A percentile compares a stretch with the other conserved stretches of the same genome.
Evolutionary conservation across 1,284 basidiomycete species (phyloP).

Genomic region (Tetrapyrgos nigripes): DNA sequence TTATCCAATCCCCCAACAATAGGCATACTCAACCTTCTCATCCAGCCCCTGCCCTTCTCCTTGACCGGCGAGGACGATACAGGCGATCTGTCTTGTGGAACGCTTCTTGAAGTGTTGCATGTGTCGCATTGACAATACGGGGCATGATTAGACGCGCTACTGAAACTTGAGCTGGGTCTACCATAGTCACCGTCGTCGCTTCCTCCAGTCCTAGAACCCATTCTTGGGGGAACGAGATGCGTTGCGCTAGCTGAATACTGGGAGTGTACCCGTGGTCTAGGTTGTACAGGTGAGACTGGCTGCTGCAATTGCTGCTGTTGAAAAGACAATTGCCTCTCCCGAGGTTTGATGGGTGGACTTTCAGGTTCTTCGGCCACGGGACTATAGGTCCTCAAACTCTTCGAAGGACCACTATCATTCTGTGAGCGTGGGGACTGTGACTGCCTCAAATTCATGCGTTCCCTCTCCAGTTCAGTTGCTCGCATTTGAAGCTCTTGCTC

Average conservation of each 20-base stretch:
- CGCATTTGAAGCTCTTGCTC: constrained; percentile 65
- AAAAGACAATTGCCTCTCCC: constrained; percentile 43
- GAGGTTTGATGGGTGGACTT: constrained; percentile 29
- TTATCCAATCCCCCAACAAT: constrained; percentile 57
- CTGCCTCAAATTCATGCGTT: constrained; percentile 49
- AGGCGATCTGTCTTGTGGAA: constrained; percentile 24
- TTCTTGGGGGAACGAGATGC: constrained; percentile 48
- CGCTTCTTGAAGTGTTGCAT: constrained; percentile 63
- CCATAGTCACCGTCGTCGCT: constrained; percentile 8
- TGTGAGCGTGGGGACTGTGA: constrained; percentile 37
- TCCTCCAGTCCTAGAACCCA: constrained; percentile 23
- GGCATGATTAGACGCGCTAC: constrained; percentile 46
- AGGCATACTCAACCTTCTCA: constrained; percentile 78
- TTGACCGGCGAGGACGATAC: constrained; percentile 42
- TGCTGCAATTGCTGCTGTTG: constrained; percentile 26
- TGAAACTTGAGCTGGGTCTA: constrained; percentile 16
- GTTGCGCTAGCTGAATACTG: constrained; percentile 52
- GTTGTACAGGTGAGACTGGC: not conserved
- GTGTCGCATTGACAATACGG: constrained; percentile 66
- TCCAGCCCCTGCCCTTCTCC: constrained; percentile 75
- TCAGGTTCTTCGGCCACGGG: constrained; percentile 2
- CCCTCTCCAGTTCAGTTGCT: constrained; percentile 59
- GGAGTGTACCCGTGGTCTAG: constrained; percentile 9
- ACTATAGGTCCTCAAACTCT: not conserved
- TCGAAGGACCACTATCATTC: constrained; percentile 22